Conservation (phyloP, 163 green algal species). For the Trebouxiophyceae sp. region DNA sequence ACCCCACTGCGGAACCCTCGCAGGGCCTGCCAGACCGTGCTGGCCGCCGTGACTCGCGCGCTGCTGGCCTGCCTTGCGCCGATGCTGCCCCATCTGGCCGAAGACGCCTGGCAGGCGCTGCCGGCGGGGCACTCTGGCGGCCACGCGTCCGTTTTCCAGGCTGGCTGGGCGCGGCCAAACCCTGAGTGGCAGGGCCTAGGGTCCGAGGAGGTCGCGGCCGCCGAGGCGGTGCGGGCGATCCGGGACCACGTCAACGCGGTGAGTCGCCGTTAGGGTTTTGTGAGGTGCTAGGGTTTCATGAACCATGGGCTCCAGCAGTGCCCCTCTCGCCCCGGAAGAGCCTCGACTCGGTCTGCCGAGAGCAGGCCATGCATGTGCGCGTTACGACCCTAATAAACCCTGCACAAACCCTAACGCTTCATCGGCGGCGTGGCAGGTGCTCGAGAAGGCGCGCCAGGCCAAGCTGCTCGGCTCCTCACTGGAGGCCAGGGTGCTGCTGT, state of each 20-base stretch:
- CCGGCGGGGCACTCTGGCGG: constrained; percentile 20
- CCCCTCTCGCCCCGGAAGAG: too few relatives aligned
- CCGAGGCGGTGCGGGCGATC: constrained; percentile 23
- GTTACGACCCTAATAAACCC: too few relatives aligned
- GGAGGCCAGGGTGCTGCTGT: constrained; percentile 70
- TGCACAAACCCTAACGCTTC: too few relatives aligned
- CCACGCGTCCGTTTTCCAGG: constrained; percentile 50
- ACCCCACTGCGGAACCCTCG: too few relatives aligned
- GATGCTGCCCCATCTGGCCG: constrained; percentile 90
- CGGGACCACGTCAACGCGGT: constrained; percentile 46
- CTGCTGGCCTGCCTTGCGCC: constrained; percentile 78
- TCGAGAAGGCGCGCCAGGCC: constrained; percentile 50
- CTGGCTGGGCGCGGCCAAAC: constrained; percentile 48
- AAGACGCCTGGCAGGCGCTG: constrained; percentile 87
- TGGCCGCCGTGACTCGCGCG: constrained; percentile 59
- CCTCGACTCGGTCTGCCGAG: too few relatives aligned
- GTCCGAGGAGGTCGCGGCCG: constrained; percentile 22
- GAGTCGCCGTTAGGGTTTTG: background rate
- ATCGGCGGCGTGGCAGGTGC: too few relatives aligned
- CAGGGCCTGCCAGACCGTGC: constrained; percentile 79
- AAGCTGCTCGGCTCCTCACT: constrained; percentile 75
- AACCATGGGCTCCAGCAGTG: background rate
- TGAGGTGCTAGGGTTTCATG: background rate
- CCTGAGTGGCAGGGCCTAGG: constrained; percentile 37
- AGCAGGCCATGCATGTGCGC: too few relatives aligned